Evolutionary conservation across 352 stramenopile species (phyloP), one percentile per base, ranked within the genome.

Genomic region (Phytophthora uliginosa): DNA sequence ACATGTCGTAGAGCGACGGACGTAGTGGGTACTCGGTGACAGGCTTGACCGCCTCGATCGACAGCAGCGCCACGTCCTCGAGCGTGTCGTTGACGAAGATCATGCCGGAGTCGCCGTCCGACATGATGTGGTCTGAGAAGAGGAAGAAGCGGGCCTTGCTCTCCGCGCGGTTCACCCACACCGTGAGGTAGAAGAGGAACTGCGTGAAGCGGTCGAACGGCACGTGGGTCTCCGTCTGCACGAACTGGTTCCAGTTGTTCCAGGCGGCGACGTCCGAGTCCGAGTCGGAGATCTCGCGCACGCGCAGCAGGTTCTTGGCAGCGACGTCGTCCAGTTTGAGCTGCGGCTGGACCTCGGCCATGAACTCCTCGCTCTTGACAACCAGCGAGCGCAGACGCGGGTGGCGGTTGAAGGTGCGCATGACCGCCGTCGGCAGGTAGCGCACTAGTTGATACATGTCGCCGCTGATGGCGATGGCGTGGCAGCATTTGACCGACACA

Each of bases 71-170:
- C 3, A 79, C 20, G 36, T 73, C 54, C 15, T 86, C 71, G 9
- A 92, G 67, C 13, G 84, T 66, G 38, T 86, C 69, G 28, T 90
- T 85, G 12, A 90, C 58, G 9, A 92, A 71, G 58, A 88, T 81
- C 42, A 73, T 60, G 0, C 81, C 81, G 0, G 85, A 88, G 13
- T 74, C 73, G 0, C 77, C 70, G 53, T 92, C 85, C 33, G 81
- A 87, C 81, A 92, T 85, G 63, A 84, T 83, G 67, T 88, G 81
- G 60, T 92, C 85, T 2, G 83, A 83, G 67, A 88, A 88, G 26
- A 91, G 64, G 53, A 87, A 69, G 47, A 91, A 75, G 0, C 80
- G 79, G 33, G 52, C 77, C 6, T 70, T 66, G 42, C 70, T 31
- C 22, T 86, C 59, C 0, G 52, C 38, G 12, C 24, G 59, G 52